These are phyloP conservation scores for Globisporangium recalcitrans DNA, from an alignment of 352 stramenopile genomes.

Conservation along the genomic window DNA sequence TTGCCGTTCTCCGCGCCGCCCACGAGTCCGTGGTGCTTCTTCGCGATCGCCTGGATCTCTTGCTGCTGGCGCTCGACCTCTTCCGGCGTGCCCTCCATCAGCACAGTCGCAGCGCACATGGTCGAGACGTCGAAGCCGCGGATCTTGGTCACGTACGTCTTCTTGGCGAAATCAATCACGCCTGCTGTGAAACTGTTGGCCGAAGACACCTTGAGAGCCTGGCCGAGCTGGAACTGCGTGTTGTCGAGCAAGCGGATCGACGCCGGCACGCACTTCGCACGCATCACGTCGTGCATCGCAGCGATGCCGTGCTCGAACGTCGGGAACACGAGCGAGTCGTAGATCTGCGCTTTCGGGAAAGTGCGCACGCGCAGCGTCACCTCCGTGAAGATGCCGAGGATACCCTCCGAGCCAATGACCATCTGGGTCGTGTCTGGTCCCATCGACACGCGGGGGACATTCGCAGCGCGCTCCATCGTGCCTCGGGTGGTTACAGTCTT, in stretches of 20 bases:
- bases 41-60: constrained; percentile 60
- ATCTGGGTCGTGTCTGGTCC: constrained; percentile 88
- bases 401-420: constrained; percentile 91
- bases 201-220: constrained; percentile 80
- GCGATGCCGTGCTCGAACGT: constrained; percentile 73
- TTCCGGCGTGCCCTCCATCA: constrained; percentile 75
- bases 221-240: constrained; percentile 92
- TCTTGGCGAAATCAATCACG: constrained; percentile 77
- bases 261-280: constrained; percentile 64
- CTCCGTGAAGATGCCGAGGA: constrained; percentile 91
- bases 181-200: constrained; percentile 38
- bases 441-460: constrained; percentile 77
- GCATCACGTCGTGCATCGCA: constrained; percentile 76
- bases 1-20: constrained; percentile 83
- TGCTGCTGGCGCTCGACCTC: constrained; percentile 46
- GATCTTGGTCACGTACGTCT: constrained; percentile 79
- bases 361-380: constrained; percentile 90
- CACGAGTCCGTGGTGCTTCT: constrained; percentile 73
- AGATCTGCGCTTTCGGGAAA: constrained; percentile 70
- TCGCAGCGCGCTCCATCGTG: constrained; percentile 46
- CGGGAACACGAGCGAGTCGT: constrained; percentile 91
- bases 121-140: constrained; percentile 62
- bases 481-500: constrained; percentile 65
- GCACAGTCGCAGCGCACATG: constrained; percentile 85
- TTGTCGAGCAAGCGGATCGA: constrained; percentile 93